These are phyloP conservation scores for Yamadazyma kanchanaburiensis DNA, from an alignment of 1,139 yeast genomes.

Conservation along the genomic window DNA sequence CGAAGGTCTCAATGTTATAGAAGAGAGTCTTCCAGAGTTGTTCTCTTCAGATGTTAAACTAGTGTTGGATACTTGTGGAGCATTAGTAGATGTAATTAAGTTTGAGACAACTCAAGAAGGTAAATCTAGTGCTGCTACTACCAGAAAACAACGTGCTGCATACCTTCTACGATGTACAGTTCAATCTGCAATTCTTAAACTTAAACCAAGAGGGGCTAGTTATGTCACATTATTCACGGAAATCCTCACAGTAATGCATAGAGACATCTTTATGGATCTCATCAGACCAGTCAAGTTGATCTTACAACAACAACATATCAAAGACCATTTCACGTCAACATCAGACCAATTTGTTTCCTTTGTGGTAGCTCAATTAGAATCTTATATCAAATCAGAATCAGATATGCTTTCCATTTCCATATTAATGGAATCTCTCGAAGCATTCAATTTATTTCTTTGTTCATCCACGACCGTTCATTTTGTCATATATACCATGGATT, in stretches of 20 bases:
- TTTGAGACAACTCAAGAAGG: conserved; percentile 7
- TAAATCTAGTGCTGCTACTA: conserved; percentile 5
- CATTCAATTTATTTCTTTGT: no score
- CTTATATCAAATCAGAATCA: no score
- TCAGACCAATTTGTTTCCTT: no score
- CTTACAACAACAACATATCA: conserved; percentile 11
- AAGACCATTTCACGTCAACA: conserved; percentile 10
- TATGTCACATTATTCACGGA: conserved; percentile 4
- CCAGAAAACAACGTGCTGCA: conserved; percentile 7
- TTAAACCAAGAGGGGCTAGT: conserved; percentile 7
- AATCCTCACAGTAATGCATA: conserved; percentile 7
- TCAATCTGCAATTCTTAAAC: conserved; percentile 5
- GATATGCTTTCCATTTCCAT: no score
- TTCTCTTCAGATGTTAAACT: conserved; percentile 8
- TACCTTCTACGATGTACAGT: conserved; percentile 7
- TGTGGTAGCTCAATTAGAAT: no score
- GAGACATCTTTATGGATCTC: conserved; percentile 7
- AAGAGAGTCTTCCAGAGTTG: conserved; percentile 5
- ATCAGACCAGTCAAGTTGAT: conserved; percentile 8
- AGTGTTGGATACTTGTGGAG: conserved; percentile 8
- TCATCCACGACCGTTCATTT: no score
- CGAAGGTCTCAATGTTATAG: conserved; percentile 10
- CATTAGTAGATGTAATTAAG: conserved; percentile 9
- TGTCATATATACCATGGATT: no score
- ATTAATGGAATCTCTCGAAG: no score